Conservation (phyloP, 495 filamentous ascomycete species). For the Penicillium daleae region DNA sequence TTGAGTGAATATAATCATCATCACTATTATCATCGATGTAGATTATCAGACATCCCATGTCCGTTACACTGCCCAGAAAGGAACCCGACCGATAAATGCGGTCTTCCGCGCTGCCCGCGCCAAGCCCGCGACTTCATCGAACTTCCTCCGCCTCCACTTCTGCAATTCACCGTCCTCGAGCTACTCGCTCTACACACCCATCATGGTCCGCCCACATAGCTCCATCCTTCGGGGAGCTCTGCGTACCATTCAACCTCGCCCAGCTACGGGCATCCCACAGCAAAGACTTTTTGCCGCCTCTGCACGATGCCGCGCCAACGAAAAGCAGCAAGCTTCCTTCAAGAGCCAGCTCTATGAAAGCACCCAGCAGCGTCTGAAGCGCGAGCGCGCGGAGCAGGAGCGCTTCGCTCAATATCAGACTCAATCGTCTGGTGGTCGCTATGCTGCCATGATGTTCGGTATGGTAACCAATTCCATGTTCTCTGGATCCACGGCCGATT, state of each 20-base stretch:
- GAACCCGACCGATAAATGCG: slow-evolving; percentile 6
- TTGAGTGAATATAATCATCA: not conserved
- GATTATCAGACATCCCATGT: no score
- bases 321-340: slow-evolving; percentile 59
- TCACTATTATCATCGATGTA: not conserved
- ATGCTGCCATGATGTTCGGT: slow-evolving; percentile 68
- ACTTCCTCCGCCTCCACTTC: slow-evolving; percentile 5
- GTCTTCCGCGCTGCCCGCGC: slow-evolving; percentile 4
- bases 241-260: slow-evolving; percentile 26
- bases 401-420: slow-evolving; percentile 62
- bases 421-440: slow-evolving; percentile 56
- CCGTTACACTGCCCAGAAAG: not conserved
- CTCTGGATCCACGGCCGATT: not conserved
- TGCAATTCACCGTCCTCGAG: slow-evolving; percentile 13
- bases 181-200: slow-evolving; percentile 11
- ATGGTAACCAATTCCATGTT: slow-evolving; percentile 22
- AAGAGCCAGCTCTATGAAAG: slow-evolving; percentile 87
- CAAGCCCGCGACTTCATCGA: slow-evolving; percentile 4
- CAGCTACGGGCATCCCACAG: slow-evolving; percentile 17
- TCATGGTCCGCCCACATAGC: slow-evolving; percentile 27
- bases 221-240: slow-evolving; percentile 27
- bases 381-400: slow-evolving; percentile 72
- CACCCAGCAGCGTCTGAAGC: slow-evolving; percentile 72
- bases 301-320: slow-evolving; percentile 20
- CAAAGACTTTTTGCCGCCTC: slow-evolving; percentile 31